phyloP scores from a whole-genome alignment of 768 basidiomycete genomes.

The Cantharellus cinnabarinus region DNA sequence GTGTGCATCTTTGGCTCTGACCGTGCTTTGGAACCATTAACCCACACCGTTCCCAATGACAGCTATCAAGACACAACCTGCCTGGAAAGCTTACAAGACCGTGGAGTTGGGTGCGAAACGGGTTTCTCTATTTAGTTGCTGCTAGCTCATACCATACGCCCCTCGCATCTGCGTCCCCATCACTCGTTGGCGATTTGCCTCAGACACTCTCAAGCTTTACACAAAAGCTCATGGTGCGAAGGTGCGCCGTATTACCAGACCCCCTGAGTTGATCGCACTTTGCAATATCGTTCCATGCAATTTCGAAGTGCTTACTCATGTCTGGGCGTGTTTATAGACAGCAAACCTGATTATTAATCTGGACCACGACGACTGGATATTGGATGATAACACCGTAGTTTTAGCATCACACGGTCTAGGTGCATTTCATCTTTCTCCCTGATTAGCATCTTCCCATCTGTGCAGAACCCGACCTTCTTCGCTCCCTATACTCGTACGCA shows the following conservation, averaged over 20 bases:
- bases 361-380: slow-evolving; percentile 86
- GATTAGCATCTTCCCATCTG: not conserved
- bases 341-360: slow-evolving; percentile 96
- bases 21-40: not conserved
- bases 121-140: no score
- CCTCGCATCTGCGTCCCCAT: no score
- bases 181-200: no score
- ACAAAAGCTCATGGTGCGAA: slow-evolving; percentile 89
- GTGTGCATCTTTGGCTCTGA: slow-evolving; percentile 18
- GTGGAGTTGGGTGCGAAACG: slow-evolving; percentile 36
- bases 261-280: not conserved
- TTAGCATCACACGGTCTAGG: slow-evolving; percentile 63
- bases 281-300: not conserved
- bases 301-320: not conserved
- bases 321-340: slow-evolving; percentile 31
- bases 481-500: not conserved
- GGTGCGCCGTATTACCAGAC: slow-evolving; percentile 22
- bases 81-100: slow-evolving; percentile 79
- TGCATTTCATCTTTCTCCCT: slow-evolving; percentile 20
- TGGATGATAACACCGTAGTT: slow-evolving; percentile 40
- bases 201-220: slow-evolving; percentile 89
- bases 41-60: not conserved
- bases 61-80: slow-evolving; percentile 56
- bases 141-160: no score
- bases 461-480: not conserved